phyloP scores from a whole-genome alignment of 2,329 filamentous ascomycete genomes.

The Hymenoscyphus fructigenus region DNA sequence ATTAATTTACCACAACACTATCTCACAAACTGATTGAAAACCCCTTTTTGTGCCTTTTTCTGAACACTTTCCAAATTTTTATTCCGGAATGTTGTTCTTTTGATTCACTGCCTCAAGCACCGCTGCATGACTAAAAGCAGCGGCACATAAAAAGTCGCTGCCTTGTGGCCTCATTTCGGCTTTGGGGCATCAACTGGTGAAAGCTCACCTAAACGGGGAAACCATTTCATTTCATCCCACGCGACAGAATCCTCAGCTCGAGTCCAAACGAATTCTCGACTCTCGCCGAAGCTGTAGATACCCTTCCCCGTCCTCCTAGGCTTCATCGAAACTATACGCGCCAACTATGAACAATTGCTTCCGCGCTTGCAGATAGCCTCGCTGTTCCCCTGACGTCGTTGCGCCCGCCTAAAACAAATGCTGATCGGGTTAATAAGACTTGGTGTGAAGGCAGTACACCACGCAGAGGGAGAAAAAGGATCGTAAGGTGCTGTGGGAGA shows the following conservation, averaged over 20 bases:
- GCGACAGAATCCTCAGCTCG: background rate
- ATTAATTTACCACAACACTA: no score
- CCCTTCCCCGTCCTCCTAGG: background rate
- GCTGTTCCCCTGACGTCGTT: conserved; percentile 18
- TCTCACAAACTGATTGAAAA: background rate
- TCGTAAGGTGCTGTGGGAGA: conserved; percentile 11
- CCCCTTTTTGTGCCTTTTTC: background rate
- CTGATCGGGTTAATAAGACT: conserved; percentile 16
- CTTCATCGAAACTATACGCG: background rate
- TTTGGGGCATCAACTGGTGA: background rate
- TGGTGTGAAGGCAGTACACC: conserved; percentile 19
- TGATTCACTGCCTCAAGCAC: background rate
- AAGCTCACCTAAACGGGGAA: conserved; percentile 2
- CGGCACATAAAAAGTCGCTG: background rate
- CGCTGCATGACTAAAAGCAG: conserved; percentile 4
- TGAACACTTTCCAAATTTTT: background rate
- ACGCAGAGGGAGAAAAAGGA: conserved; percentile 6
- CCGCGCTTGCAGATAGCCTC: conserved; percentile 22
- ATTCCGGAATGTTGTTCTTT: background rate
- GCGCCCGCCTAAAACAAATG: conserved; percentile 29
- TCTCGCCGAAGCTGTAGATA: conserved; percentile 14
- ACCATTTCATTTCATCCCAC: conserved; percentile 1
- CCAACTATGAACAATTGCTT: conserved; percentile 21
- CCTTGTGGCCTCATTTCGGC: conserved; percentile 5
- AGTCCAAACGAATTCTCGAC: background rate